Evolutionary conservation across 2,329 filamentous ascomycete species (phyloP).

Genomic region (Diaporthe destruens): DNA sequence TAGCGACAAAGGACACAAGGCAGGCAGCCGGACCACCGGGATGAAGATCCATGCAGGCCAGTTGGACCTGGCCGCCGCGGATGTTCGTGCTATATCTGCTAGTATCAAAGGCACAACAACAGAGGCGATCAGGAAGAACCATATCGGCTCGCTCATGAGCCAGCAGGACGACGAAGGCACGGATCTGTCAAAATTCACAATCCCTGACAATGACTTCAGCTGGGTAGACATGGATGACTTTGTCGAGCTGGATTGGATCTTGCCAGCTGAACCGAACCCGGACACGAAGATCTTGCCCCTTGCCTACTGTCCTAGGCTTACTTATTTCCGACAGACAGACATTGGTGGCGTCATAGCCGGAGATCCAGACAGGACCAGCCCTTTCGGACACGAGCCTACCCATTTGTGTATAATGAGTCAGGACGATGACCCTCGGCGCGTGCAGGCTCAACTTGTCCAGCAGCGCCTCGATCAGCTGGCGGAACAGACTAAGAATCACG

Average conservation of each 20-base stretch:
- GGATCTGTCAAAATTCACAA: conserved; percentile 90
- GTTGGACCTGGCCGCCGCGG: conserved; percentile 89
- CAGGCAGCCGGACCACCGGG: conserved; percentile 84
- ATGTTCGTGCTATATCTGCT: conserved; percentile 93
- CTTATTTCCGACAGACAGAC: conserved; percentile 97
- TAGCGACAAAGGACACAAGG: conserved; percentile 79
- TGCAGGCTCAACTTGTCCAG: conserved; percentile 88
- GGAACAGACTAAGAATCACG: conserved; percentile 81
- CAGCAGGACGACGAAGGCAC: conserved; percentile 69
- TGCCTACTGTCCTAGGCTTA: conserved; percentile 92
- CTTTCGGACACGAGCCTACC: conserved; percentile 92
- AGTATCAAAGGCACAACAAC: conserved; percentile 84
- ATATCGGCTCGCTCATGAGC: conserved; percentile 62
- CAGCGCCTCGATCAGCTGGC: conserved; percentile 83
- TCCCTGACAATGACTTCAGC: conserved; percentile 92
- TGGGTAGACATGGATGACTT: conserved; percentile 99
- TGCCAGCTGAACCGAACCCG: conserved; percentile 89
- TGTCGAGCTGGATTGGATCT: conserved; percentile 95
- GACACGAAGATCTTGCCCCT: conserved; percentile 95
- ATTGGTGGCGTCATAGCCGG: conserved; percentile 83
- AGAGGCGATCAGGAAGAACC: conserved; percentile 78
- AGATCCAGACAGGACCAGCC: conserved; percentile 85
- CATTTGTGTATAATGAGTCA: conserved; percentile 96
- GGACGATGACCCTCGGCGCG: conserved; percentile 87
- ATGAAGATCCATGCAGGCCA: conserved; percentile 98